Evolutionary conservation across 179 eudicot genomes (phyloP).

Genomic region (Beta corolliflora): DNA sequence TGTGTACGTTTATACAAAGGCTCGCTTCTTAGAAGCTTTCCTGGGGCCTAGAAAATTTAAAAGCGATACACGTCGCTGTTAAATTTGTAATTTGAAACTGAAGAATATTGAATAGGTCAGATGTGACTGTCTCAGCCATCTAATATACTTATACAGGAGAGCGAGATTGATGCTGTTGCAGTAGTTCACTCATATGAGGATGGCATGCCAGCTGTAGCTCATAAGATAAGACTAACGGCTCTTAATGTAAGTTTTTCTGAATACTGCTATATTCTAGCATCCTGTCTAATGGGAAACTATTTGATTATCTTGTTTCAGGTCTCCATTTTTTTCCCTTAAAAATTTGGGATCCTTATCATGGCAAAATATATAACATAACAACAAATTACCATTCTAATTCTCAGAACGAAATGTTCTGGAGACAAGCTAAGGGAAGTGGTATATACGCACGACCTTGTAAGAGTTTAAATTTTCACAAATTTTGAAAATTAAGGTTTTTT

Average conservation of each 20-base stretch:
- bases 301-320: not conserved
- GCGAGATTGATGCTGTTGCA: constrained; percentile 75
- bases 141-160: constrained; percentile 58
- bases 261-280: constrained; percentile 1
- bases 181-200: constrained; percentile 94
- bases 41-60: not conserved
- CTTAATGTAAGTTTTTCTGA: constrained; percentile 62
- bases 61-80: not conserved
- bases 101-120: not conserved
- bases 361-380: not conserved
- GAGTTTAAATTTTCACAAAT: too few relatives aligned
- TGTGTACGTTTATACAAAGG: not conserved
- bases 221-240: constrained; percentile 86
- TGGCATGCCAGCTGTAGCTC: constrained; percentile 76
- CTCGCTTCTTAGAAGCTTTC: not conserved
- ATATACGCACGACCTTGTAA: too few relatives aligned
- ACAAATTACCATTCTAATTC: not conserved
- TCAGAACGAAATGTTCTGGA: not conserved
- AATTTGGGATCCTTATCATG: not conserved
- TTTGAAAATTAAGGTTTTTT: too few relatives aligned
- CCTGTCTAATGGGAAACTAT: not conserved
- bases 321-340: not conserved
- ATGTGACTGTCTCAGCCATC: not conserved
- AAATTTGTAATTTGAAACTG: not conserved
- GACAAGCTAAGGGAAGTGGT: too few relatives aligned